Conservation (phyloP, 78 protist genomes). For the Dictyostelium firmibasis region DNA sequence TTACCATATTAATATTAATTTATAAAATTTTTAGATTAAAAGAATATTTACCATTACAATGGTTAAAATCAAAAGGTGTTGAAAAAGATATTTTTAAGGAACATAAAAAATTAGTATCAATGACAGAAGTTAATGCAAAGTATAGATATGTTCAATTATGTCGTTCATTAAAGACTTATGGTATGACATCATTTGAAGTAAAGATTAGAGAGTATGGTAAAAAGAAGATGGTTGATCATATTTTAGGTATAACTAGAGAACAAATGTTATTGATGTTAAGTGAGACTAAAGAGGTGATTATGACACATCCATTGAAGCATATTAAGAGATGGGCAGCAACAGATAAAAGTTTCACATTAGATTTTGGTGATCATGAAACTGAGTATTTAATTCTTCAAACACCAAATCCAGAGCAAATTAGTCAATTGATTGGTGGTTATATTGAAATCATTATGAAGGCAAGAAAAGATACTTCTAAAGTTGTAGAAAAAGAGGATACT, state of each 20-base stretch:
- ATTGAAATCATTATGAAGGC: conserved; percentile 81
- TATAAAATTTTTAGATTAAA: conserved; percentile 13
- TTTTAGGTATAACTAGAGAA: conserved; percentile 83
- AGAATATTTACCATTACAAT: conserved; percentile 77
- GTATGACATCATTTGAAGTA: conserved; percentile 69
- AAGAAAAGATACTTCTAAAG: conserved; percentile 34
- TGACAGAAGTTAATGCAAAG: conserved; percentile 80
- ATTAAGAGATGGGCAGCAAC: conserved; percentile 86
- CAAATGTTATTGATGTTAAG: conserved; percentile 42
- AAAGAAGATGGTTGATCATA: conserved; percentile 52
- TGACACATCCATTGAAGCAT: conserved; percentile 68
- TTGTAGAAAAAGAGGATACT: conserved; percentile 13
- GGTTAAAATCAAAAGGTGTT: conserved; percentile 48
- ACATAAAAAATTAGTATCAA: conserved; percentile 65
- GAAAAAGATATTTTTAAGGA: conserved; percentile 78
- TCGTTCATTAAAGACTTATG: conserved; percentile 85
- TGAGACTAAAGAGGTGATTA: conserved; percentile 73
- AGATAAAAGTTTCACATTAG: conserved; percentile 71
- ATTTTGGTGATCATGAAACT: conserved; percentile 86
- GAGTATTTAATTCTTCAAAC: conserved; percentile 72
- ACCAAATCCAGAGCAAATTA: conserved; percentile 58
- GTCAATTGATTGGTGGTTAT: conserved; percentile 80
- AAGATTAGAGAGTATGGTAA: conserved; percentile 14
- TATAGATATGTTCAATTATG: conserved; percentile 83
- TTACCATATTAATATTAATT: too few species aligned